Base-by-base conservation (phyloP, 331 rosid species). In the Telfairia occidentalis region DNA sequence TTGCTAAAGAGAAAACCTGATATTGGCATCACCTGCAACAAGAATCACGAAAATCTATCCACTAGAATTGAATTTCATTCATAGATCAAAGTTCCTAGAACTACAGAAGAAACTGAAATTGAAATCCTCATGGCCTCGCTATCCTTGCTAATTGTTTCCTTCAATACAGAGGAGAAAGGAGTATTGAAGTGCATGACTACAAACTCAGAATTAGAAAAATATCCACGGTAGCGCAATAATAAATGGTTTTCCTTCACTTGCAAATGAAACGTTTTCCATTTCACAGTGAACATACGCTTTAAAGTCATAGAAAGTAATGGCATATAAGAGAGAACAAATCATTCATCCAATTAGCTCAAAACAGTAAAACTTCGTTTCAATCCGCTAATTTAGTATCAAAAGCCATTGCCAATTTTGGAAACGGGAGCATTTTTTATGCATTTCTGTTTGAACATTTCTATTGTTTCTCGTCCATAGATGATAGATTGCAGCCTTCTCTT, bases 1-100 rank as follows among this genome's bases (percentile, higher is more conserved):
- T 87, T 90, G 91, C 98, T 89, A 71, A 89, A 60, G 48, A 90
- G 69, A 81, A 69, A 89, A 12, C 85, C 98, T 18, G 92, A 86
- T 54, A 90, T 21, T 60, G 98, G 98, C 98, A 92, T 92, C 83
- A 92, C 89, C 98, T 92, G 89, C 83, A 82, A 63, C 45, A 78
- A 49, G 45, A 79, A 66, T 73, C 60, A 70, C 76, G 26, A 37
- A 19, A 59, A n/a, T 61, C 24, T 61, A 30, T 30, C 67, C 15
- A 0, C 12, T 8, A 34, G 40, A 61, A 34, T 61, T 61, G 40
- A 61, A 34, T 61, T 61, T 30, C 70, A 18, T 61, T 9, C 18
- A 30, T 32, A 18, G 45, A 61, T 34, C 19, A 9, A 16, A 16
- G 26, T 61, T 18, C 26, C 21, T 61, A 10, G 21, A 61, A 61